Evolutionary conservation across 2,329 filamentous ascomycete species (phyloP).

Genomic region (Sporothrix mexicana): DNA sequence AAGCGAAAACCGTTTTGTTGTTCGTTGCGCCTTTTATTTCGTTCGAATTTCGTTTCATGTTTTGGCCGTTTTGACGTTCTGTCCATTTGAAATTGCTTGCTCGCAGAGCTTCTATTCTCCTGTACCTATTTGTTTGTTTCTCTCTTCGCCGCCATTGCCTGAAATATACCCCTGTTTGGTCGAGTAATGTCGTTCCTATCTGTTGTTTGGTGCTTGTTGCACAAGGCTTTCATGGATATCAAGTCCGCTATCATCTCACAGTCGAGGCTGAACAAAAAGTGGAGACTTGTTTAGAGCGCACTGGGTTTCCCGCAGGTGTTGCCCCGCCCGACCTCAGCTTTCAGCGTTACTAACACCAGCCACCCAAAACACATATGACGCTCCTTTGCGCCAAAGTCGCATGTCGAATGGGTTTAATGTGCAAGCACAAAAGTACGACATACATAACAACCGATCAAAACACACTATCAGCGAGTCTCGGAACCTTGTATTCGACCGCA

Average conservation of each 20-base stretch:
- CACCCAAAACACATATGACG: slow-evolving; percentile 8
- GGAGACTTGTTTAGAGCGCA: not conserved
- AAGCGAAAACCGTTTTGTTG: not conserved
- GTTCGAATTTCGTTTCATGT: not conserved
- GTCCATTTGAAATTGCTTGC: not conserved
- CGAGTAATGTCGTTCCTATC: not conserved
- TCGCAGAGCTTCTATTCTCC: not conserved
- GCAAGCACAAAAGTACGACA: not conserved
- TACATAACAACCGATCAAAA: not conserved
- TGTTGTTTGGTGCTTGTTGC: not conserved
- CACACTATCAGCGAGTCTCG: not conserved
- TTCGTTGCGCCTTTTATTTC: not conserved
- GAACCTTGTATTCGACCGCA: not conserved
- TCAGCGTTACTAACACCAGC: slow-evolving; percentile 10
- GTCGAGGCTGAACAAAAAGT: not conserved
- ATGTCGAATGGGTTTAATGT: not conserved
- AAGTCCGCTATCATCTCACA: not conserved
- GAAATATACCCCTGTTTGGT: slow-evolving; percentile 24
- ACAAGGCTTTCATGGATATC: not conserved
- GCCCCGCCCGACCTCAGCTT: slow-evolving; percentile 18
- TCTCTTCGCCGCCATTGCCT: not conserved
- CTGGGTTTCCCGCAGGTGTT: slow-evolving; percentile 12
- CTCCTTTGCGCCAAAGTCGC: slow-evolving; percentile 4
- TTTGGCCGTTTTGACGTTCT: not conserved
- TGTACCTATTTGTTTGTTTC: not conserved